These are phyloP conservation scores for Neurospora crassa DNA, from an alignment of 2,329 filamentous ascomycete genomes.

Conservation along the genomic window DNA sequence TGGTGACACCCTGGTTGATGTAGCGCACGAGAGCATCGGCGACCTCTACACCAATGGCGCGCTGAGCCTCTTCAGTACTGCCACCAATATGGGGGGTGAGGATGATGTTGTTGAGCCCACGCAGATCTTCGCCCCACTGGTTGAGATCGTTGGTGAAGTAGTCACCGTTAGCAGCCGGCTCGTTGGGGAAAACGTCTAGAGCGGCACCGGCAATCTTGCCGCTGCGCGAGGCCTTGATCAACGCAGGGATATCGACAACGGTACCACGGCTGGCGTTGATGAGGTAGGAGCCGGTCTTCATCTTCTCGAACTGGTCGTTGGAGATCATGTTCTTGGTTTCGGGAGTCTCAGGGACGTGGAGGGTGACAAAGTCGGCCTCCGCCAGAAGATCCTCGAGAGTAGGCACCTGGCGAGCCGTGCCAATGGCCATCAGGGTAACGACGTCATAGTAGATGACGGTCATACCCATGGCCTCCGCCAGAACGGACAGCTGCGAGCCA, in stretches of 20 bases:
- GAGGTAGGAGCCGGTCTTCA: conserved; percentile 88
- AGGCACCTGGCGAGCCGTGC: conserved; percentile 74
- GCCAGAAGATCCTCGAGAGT: conserved; percentile 67
- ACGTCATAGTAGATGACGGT: conserved; percentile 95
- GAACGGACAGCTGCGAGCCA: conserved; percentile 86
- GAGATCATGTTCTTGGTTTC: conserved; percentile 93
- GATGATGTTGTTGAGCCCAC: conserved; percentile 82
- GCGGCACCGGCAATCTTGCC: conserved; percentile 89
- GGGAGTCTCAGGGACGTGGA: conserved; percentile 86
- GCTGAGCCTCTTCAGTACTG: conserved; percentile 94
- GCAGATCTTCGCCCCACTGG: conserved; percentile 74
- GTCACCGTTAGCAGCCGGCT: conserved; percentile 88
- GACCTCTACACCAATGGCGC: conserved; percentile 91
- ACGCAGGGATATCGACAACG: conserved; percentile 86
- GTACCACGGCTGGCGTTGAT: conserved; percentile 94
- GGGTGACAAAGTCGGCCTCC: conserved; percentile 82
- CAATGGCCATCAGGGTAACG: conserved; percentile 86
- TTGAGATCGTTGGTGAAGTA: conserved; percentile 86
- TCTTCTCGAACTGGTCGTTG: conserved; percentile 66
- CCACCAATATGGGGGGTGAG: conserved; percentile 95
- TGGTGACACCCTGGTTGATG: conserved; percentile 87
- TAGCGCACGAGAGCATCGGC: conserved; percentile 81
- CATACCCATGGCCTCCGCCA: conserved; percentile 98
- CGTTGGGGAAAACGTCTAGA: conserved; percentile 91
- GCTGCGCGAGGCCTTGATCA: conserved; percentile 76